Percentiles rank a stretch among this genome's conserved stretches.
Evolutionary conservation across 2,329 filamentous ascomycete species (phyloP).

Genomic region (Xylaria sp.): DNA sequence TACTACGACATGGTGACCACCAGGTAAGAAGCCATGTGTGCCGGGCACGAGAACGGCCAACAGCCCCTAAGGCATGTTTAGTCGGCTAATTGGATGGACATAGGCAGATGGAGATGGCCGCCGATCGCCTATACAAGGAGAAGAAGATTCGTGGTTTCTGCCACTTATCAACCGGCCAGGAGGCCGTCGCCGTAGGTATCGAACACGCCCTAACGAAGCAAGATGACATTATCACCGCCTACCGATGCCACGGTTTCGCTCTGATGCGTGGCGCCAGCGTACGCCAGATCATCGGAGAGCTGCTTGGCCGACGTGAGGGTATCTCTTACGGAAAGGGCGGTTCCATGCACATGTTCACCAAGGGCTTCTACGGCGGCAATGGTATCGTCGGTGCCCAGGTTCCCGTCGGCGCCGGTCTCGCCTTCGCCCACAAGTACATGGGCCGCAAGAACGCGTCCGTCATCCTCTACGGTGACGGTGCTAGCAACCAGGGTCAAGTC

Average conservation of each 20-base stretch:
- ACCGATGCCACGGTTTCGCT: slow-evolving; percentile 98
- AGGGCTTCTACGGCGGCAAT: slow-evolving; percentile 98
- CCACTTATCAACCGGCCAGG: slow-evolving; percentile 96
- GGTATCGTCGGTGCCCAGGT: slow-evolving; percentile 99
- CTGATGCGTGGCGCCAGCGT: slow-evolving; percentile 93
- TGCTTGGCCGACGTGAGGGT: slow-evolving; percentile 93
- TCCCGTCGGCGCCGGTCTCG: slow-evolving; percentile 93
- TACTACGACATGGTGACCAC: slow-evolving; percentile 97
- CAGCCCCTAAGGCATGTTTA: neutral
- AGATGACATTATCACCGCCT: slow-evolving; percentile 97
- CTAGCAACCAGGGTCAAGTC: slow-evolving; percentile 98
- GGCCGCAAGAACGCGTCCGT: slow-evolving; percentile 86
- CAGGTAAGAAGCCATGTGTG: slow-evolving; percentile 71
- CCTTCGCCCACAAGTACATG: slow-evolving; percentile 96
- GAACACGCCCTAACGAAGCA: slow-evolving; percentile 92
- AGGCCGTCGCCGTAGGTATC: slow-evolving; percentile 96
- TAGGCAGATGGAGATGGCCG: slow-evolving; percentile 99
- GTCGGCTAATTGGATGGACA: slow-evolving; percentile 23
- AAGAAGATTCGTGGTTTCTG: slow-evolving; percentile 99
- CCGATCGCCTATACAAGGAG: slow-evolving; percentile 99
- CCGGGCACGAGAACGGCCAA: neutral
- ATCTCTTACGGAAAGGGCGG: slow-evolving; percentile 99
- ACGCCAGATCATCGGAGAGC: slow-evolving; percentile 93
- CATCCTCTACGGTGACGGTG: slow-evolving; percentile 96
- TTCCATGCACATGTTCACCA: slow-evolving; percentile 99